Base-by-base conservation (phyloP, 2,329 filamentous ascomycete genomes). In the Davidsoniella virescens region DNA sequence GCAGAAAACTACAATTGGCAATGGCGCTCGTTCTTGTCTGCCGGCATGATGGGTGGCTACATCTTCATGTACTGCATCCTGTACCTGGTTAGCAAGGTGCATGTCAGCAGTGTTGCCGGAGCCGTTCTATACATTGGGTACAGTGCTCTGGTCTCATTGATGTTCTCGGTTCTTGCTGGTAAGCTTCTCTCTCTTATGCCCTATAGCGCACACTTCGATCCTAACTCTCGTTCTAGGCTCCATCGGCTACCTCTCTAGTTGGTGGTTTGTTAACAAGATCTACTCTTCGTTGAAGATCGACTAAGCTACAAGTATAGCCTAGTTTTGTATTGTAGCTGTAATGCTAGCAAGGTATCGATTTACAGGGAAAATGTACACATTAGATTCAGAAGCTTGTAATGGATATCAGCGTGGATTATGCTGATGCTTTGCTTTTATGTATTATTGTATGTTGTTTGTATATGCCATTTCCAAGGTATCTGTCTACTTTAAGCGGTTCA, bases 1-100 rank as follows among this genome's bases (percentile, higher is more conserved):
- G 81, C 86, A 0, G 92, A 98, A 68, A 92, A 98, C 67, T 98
- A 98, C 67, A 84, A 94, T 64, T 98, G 92, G 92, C 92, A 96
- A 60, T 98, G 92, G 92, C 79, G 92, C 48, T 82, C 87, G 5
- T 98, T 98, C 69, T 75, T 87, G 53, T 90, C 87, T 2, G 87
- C 87, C 1, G 92, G 92, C 52, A 90, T 87, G 61, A 93, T 84
- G 48, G 88, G 88, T 1, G 76, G 77, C 12, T 98, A 96, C 62
- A 87, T 98, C 43, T 96, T 96, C 64, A 68, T 84, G 38, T 93
- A 94, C 64, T 88, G 87, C 49, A 66, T 98, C 57, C 72, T 95
- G 49, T 96, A 95, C 67, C 92, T 92, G 76, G 69, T 87, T 36
- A 88, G 84, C 59, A 87, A 90, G 63, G 72, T 96, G 53, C 87